Conservation (phyloP, 1,284 basidiomycete genomes). For the Malassezia equina region DNA sequence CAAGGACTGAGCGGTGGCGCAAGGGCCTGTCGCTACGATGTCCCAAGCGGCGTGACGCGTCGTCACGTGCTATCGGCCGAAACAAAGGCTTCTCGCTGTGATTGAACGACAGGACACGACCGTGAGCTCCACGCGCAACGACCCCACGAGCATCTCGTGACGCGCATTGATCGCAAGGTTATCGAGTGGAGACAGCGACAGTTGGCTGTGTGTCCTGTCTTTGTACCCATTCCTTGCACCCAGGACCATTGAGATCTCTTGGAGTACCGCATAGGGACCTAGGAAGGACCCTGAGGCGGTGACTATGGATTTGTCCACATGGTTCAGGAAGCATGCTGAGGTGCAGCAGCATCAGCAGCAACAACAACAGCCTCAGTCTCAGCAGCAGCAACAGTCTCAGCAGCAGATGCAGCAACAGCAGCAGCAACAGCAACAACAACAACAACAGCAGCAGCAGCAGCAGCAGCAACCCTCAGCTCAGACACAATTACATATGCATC, state of each 20-base stretch:
- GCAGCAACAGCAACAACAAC: slow-evolving; percentile 11
- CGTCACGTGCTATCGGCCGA: slow-evolving; percentile 3
- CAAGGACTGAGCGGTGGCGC: neutral
- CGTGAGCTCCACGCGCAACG: neutral
- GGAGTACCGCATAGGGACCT: neutral
- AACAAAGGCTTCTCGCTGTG: neutral
- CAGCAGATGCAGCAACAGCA: slow-evolving; percentile 12
- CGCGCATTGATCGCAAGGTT: slow-evolving; percentile 1
- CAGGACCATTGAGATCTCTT: neutral
- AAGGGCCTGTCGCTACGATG: neutral
- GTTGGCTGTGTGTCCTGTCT: neutral
- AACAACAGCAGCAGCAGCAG: slow-evolving; percentile 6
- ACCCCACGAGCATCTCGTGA: slow-evolving; percentile 2
- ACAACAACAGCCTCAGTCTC: neutral
- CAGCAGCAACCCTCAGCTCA: neutral
- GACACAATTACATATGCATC: neutral
- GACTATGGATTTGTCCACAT: slow-evolving; percentile 10
- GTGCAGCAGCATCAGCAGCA: slow-evolving; percentile 11
- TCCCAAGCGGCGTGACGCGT: neutral
- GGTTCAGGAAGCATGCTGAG: slow-evolving; percentile 12
- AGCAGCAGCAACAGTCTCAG: slow-evolving; percentile 9
- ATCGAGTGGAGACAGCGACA: neutral
- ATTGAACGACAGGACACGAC: neutral
- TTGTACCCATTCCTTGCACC: neutral
- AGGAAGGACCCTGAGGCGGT: neutral